Percentiles rank a stretch among this genome's conserved stretches.
Evolutionary conservation across 768 basidiomycete species (phyloP).

Genomic region (Calocera viscosa): DNA sequence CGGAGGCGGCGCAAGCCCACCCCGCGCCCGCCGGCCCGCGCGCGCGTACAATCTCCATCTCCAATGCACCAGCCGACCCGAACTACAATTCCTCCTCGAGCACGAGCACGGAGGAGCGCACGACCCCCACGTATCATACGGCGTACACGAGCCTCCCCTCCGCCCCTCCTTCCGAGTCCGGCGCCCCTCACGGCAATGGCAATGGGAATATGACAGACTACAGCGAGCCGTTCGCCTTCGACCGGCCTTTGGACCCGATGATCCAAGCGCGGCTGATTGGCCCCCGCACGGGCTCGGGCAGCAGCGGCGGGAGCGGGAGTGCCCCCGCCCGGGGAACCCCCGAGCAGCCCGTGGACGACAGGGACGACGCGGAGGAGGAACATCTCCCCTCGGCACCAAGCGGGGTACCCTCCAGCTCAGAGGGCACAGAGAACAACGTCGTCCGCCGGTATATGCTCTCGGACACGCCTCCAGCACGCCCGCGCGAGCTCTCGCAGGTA

Average conservation of each 20-base stretch:
- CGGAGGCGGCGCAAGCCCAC: background rate
- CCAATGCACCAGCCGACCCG: background rate
- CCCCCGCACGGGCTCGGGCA: background rate
- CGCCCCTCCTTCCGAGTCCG: background rate
- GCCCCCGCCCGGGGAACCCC: background rate
- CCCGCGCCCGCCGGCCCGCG: background rate
- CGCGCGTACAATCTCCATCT: background rate
- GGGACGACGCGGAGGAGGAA: constrained; percentile 1
- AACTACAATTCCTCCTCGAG: background rate
- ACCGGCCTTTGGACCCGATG: background rate
- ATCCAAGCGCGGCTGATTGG: background rate
- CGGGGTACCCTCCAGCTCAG: background rate
- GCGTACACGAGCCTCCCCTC: background rate
- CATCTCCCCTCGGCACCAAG: background rate
- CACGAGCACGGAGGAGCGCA: background rate
- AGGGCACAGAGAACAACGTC: background rate
- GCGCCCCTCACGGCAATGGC: background rate
- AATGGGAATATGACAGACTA: background rate
- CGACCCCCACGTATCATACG: background rate
- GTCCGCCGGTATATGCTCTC: background rate
- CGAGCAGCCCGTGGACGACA: background rate
- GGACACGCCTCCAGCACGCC: background rate
- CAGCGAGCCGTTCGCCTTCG: background rate
- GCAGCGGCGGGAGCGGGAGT: background rate
- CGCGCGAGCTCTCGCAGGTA: too few relatives aligned